Evolutionary conservation across 2,329 filamentous ascomycete species (phyloP), one percentile per base, ranked within the genome.

Genomic region (Pseudonectria foliicola): DNA sequence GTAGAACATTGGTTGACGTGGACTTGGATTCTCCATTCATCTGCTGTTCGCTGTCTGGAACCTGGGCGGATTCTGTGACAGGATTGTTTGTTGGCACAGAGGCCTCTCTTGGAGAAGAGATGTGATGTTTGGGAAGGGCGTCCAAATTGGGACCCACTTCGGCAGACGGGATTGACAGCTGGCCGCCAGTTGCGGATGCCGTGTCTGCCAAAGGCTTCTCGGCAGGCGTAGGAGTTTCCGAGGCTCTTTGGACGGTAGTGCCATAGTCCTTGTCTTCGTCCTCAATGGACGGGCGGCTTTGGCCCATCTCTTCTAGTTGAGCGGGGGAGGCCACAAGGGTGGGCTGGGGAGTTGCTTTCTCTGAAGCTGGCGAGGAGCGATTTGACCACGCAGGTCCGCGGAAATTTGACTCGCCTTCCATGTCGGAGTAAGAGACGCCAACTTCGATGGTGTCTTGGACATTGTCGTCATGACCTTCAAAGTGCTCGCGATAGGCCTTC

Each of bases 371-470:
- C 6, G 57, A 57, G 29, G 56, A 59, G 39, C 44, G 39, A 37
- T 54, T 52, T 31, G 54, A 54, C 31, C 42, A 45, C 31, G 45
- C 45, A 29, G 40, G 36, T 10, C 45, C 49, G 27, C 40, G 46
- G 13, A 46, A 34, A 21, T 59, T 58, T 15, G 54, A 54, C 27
- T 56, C 54, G 28, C 18, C 18, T 21, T 55, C 54, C 33, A 50
- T 38, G 32, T 61, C 59, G 18, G 57, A 56, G 27, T 52, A 55
- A 23, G 53, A 56, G 27, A 68, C 66, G 30, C 71, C 69, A 31
- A 76, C 73, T 47, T 76, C 68, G 40, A 77, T 77, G 11, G 71
- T 75, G 49, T 77, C 73, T 49, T 73, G 67, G 18, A 75, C 68
- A 28, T 73, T 66, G 18, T 67, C 67, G 39, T 70, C 64, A 33